phyloP scores from a whole-genome alignment of 306 rosid species.

The Rosa rugosa region DNA sequence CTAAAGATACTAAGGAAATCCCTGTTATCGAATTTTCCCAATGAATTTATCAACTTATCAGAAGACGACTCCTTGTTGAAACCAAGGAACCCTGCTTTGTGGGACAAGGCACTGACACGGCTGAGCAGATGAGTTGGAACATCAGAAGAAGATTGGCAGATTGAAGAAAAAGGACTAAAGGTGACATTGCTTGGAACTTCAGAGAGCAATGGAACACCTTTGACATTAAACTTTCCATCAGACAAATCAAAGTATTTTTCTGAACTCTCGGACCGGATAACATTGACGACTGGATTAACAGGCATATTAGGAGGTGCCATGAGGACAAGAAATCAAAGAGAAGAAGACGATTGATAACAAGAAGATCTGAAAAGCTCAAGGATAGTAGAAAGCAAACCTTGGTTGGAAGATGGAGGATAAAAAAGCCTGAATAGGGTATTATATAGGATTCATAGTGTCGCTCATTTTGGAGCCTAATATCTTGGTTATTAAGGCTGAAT shows the following conservation, averaged over 20 bases:
- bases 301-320: conserved; percentile 68
- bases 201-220: conserved; percentile 53
- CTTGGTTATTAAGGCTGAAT: neutral
- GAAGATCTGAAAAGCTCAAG: neutral
- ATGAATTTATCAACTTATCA: conserved; percentile 52
- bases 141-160: conserved; percentile 33
- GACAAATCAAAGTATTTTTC: conserved; percentile 44
- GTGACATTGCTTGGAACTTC: conserved; percentile 66
- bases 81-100: conserved; percentile 78
- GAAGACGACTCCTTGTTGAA: conserved; percentile 47
- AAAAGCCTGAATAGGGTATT: neutral
- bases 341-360: neutral
- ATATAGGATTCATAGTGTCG: neutral
- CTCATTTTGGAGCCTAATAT: neutral
- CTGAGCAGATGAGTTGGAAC: conserved; percentile 55
- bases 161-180: conserved; percentile 48
- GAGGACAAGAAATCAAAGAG: conserved; percentile 10
- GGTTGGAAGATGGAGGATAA: neutral
- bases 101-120: conserved; percentile 42
- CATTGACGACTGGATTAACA: conserved; percentile 8
- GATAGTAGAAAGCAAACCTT: neutral
- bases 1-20: conserved; percentile 69
- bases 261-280: conserved; percentile 19
- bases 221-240: conserved; percentile 44
- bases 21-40: conserved; percentile 54